A percentile compares a stretch with the other conserved stretches of the same genome.
These are phyloP conservation scores for Solanum rostratum DNA, from an alignment of 257 asterid species.

Conservation along the genomic window DNA sequence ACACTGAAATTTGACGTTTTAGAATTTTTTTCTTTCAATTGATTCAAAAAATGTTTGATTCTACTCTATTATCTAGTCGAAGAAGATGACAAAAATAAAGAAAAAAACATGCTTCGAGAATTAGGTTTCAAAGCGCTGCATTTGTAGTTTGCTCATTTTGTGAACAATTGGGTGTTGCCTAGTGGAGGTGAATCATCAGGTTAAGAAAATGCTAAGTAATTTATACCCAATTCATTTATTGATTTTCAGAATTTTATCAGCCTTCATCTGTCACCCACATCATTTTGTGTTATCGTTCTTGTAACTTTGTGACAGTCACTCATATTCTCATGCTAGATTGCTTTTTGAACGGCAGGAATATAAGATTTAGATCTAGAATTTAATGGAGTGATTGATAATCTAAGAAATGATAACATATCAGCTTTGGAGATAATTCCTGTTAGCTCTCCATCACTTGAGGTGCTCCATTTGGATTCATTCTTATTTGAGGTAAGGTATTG, in stretches of 20 bases:
- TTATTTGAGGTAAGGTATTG: not conserved
- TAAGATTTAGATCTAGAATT: not conserved
- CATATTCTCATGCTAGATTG: not conserved
- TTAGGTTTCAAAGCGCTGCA: not conserved
- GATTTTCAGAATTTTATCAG: too few relatives aligned
- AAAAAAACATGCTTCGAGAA: not conserved
- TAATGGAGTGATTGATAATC: not conserved
- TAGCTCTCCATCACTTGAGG: not conserved
- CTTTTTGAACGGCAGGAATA: not conserved
- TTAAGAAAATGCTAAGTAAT: not conserved
- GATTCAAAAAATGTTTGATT: too few relatives aligned
- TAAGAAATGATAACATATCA: not conserved
- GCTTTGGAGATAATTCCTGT: not conserved
- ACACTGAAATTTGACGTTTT: not conserved
- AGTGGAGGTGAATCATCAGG: not conserved
- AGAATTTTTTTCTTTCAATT: not conserved
- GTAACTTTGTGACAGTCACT: not conserved
- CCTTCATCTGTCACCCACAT: too few relatives aligned
- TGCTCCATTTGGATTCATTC: not conserved
- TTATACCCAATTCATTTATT: too few relatives aligned
- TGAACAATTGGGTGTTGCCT: not conserved
- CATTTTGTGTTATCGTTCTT: too few relatives aligned
- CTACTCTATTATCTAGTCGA: not conserved
- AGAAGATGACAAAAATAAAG: not conserved
- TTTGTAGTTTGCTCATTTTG: not conserved